Evolutionary conservation across 176 grass and related monocot genomes (phyloP).

Genomic region (Tillandsia fasciculata): DNA sequence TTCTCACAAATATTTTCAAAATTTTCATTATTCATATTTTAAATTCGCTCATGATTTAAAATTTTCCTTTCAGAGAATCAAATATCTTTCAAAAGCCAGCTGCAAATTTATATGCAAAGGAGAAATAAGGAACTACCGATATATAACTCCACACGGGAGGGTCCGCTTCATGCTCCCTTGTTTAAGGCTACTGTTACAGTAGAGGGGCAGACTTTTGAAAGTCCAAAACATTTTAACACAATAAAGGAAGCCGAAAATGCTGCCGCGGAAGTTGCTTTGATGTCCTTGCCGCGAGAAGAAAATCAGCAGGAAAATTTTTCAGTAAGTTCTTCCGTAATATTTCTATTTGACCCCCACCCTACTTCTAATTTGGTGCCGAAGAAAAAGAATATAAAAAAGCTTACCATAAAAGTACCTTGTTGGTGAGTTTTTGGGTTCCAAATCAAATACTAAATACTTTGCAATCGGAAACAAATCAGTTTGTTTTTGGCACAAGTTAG

Average conservation of each 20-base stretch:
- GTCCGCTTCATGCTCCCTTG: constrained; percentile 22
- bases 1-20: not conserved
- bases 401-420: too few species aligned
- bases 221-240: constrained; percentile 33
- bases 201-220: constrained; percentile 60
- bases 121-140: constrained; percentile 33
- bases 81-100: constrained; percentile 42
- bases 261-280: constrained; percentile 66
- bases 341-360: constrained; percentile 8
- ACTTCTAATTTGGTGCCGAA: not conserved
- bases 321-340: constrained; percentile 24
- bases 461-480: constrained; percentile 6
- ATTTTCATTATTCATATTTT: not conserved
- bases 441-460: constrained; percentile 7
- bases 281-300: constrained; percentile 47
- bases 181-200: constrained; percentile 68
- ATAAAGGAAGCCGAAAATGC: constrained; percentile 51
- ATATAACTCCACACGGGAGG: constrained; percentile 27
- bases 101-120: constrained; percentile 67
- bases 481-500: not conserved
- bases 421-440: not conserved
- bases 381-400: not conserved
- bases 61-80: constrained; percentile 28
- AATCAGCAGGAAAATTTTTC: constrained; percentile 20
- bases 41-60: not conserved